Conservation (phyloP, 257 asterid genomes). For the Rubia yunnanensis region DNA sequence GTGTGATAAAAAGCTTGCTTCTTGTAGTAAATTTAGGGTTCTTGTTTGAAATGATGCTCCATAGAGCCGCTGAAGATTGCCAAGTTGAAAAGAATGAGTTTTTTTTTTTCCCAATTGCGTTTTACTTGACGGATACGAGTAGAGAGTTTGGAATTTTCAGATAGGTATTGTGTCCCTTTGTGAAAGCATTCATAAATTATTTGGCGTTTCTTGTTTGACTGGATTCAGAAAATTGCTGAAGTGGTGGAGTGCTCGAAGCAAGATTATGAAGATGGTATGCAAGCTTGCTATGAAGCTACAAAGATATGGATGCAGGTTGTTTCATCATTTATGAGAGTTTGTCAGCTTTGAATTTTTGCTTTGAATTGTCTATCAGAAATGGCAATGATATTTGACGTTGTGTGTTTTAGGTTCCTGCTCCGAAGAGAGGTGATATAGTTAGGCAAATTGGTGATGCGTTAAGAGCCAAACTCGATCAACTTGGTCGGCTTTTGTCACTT, state of each 20-base stretch:
- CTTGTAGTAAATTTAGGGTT: neutral
- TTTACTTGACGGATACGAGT: neutral
- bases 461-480: constrained; percentile 67
- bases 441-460: constrained; percentile 98
- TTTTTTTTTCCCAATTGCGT: neutral
- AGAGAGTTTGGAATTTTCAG: neutral
- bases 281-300: constrained; percentile 64
- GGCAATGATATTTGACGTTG: neutral
- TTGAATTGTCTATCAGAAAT: neutral
- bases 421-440: constrained; percentile 96
- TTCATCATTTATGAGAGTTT: constrained; percentile 5
- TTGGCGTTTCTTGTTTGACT: neutral
- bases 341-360: neutral
- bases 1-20: neutral
- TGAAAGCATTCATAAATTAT: neutral
- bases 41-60: neutral
- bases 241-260: constrained; percentile 63
- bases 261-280: constrained; percentile 88
- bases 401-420: constrained; percentile 80
- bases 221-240: constrained; percentile 64
- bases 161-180: neutral
- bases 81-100: neutral
- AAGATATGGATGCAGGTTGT: constrained; percentile 92
- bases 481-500: constrained; percentile 93
- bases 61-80: neutral